Base-by-base conservation (phyloP, 306 rosid genomes). In the Albizia julibrissin region DNA sequence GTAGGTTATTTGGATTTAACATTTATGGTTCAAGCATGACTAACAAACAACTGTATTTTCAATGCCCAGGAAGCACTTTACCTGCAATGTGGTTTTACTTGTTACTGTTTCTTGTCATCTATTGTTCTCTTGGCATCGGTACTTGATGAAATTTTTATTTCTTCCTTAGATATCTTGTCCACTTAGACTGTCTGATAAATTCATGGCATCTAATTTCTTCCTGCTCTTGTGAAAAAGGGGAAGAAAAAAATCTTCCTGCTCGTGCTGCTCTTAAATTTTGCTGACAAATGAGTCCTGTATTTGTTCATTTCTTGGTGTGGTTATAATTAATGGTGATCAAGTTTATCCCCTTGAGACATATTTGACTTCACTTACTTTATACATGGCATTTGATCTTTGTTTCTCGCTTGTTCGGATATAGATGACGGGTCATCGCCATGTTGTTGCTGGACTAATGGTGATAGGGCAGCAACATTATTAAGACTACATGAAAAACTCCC, bases 401-500 rank as follows among this genome's bases (percentile, higher is more conserved):
- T 27, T 47, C 58, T 0, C 37, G 1, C 56, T 37, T 74, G 71
- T 77, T 59, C 72, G n/a, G 70, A 39, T 80, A 85, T 80, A 93
- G 99, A 95, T 81, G 99, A 95, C 78, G 99, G 99, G 44, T 91
- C 98, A 42, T 90, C 97, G 47, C 82, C 85, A 24, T 90, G 97
- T 79, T 86, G 83, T 85, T 93, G 99, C 87, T 95, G 99, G 99
- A 90, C 95, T 75, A 84, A 86, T 70, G 93, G 88, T 83, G 94
- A 93, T 79, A 89, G 89, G 84, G 98, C 97, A 6, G 91, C 93
- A 78, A 85, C 90, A 78, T 87, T 95, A 76, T 87, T 93, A 81
- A 88, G 94, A 90, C 82, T 95, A 72, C 83, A 84, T 73, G 94
- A 92, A 83, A 80, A 86, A 68, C 86, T 81, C 80, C 89, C 92